Conservation (phyloP, 2,329 filamentous ascomycete species). For the Metarhizium robertsii region DNA sequence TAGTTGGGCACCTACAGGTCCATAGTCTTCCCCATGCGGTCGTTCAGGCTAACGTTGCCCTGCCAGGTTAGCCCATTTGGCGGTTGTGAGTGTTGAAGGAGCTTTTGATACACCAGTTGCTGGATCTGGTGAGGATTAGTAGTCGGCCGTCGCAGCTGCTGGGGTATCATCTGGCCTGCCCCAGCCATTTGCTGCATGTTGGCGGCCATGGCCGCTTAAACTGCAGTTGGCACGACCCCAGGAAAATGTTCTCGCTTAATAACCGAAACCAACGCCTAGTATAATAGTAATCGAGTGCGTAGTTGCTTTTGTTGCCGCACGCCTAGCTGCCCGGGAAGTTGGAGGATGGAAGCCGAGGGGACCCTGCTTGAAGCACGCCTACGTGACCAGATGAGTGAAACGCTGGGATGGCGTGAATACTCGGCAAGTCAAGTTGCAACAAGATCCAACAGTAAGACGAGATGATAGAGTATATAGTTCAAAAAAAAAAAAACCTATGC, state of each 20-base stretch:
- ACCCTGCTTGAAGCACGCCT: not conserved
- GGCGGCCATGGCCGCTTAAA: constrained; percentile 45
- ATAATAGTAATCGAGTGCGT: not conserved
- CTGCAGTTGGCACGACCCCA: not conserved
- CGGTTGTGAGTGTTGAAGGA: constrained; percentile 24
- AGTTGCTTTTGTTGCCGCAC: not conserved
- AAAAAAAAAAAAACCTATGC: not conserved
- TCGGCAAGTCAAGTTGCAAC: not conserved
- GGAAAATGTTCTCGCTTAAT: not conserved
- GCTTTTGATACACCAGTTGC: constrained; percentile 30
- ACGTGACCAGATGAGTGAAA: not conserved
- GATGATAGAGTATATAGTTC: not conserved
- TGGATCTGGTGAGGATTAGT: constrained; percentile 20
- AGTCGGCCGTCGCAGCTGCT: constrained; percentile 27
- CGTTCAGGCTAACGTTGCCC: constrained; percentile 23
- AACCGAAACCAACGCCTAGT: not conserved
- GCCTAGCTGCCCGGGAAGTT: not conserved
- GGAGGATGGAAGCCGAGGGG: not conserved
- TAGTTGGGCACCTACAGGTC: constrained; percentile 27
- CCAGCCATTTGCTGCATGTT: constrained; percentile 49
- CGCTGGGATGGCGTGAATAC: not conserved
- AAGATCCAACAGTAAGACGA: not conserved
- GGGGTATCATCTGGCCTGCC: constrained; percentile 35
- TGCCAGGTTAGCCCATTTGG: constrained; percentile 30
- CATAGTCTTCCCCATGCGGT: constrained; percentile 33